Base-by-base conservation (phyloP, 2,329 filamentous ascomycete genomes). In the Fusarium sp. region DNA sequence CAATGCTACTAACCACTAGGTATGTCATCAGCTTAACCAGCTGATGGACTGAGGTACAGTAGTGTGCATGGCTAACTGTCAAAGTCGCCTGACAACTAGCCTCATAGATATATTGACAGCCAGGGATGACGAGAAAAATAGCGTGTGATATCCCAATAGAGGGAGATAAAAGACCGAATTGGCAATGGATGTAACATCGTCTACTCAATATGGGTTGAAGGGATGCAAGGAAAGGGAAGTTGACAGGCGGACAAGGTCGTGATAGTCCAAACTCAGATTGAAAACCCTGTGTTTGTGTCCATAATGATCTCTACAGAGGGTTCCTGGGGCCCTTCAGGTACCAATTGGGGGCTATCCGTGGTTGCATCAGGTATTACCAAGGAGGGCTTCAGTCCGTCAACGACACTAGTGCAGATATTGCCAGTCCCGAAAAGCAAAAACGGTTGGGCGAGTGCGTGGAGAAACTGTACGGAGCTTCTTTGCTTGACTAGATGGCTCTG, bases 401-500 rank as follows among this genome's bases (percentile, higher is more conserved):
- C 23, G 50, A 40, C 49, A 59, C 52, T 69, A 71, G 60, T 29
- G 62, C 35, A 37, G 29, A 50, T 35, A 50, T 62, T 33, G 53
- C 50, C 42, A 20, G 43, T 42, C 37, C 29, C 39, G 18, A 70
- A 58, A 71, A 69, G 67, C 67, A 68, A 72, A 58, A 27, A 48
- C 37, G 23, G 21, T 33, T 53, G 56, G 7, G 42, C 46, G 18
- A 66, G 45, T 53, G 42, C 41, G 33, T 57, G 57, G 55, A 67
- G 59, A 57, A 59, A 46, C 14, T 49, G 47, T 51, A 47, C 43
- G 54, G 49, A 57, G 58, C 55, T 43, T 51, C 59, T 58, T 55
- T 69, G 66, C 72, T 58, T 74, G 72, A 73, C 72, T 73, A 74
- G 69, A 45, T 54, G 49, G 66, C 70, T 20, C 27, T 39, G 29